A percentile compares a stretch with the other conserved stretches of the same genome.
phyloP scores from a whole-genome alignment of 805 yeast species.

The Kazachstania kunashirensis region DNA sequence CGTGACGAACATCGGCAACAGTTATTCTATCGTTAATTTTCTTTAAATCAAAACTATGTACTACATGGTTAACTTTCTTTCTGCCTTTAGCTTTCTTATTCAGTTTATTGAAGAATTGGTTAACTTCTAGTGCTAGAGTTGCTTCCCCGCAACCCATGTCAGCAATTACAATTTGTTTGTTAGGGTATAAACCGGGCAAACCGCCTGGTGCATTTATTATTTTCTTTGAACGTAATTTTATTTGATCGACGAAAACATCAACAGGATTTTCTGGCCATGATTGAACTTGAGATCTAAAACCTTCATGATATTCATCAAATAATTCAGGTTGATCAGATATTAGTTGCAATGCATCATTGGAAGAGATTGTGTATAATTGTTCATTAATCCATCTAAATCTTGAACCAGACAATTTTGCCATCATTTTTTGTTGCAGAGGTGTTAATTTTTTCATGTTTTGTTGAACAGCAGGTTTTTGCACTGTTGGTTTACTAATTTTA shows the following conservation, averaged over 20 bases:
- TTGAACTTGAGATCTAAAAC: conserved; percentile 89
- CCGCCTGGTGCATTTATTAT: conserved; percentile 96
- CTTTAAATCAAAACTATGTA: conserved; percentile 86
- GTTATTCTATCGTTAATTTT: conserved; percentile 83
- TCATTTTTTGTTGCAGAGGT: conserved; percentile 89
- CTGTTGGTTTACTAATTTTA: conserved; percentile 8
- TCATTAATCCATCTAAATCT: conserved; percentile 98
- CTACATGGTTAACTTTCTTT: conserved; percentile 41
- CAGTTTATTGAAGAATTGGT: conserved; percentile 35
- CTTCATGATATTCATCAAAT: conserved; percentile 91
- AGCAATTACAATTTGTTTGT: conserved; percentile 64
- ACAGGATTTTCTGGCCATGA: conserved; percentile 99
- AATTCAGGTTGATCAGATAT: conserved; percentile 75
- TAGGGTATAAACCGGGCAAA: conserved; percentile 54
- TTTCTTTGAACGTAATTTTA: conserved; percentile 47
- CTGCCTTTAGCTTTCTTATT: conserved; percentile 30
- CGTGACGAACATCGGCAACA: conserved; percentile 91
- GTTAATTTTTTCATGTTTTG: conserved; percentile 40
- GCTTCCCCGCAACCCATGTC: conserved; percentile 99
- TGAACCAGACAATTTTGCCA: conserved; percentile 88
- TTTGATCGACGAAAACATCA: conserved; percentile 70
- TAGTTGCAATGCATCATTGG: conserved; percentile 64
- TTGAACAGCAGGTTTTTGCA: conserved; percentile 4
- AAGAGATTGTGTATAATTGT: conserved; percentile 80
- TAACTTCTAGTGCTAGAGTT: conserved; percentile 61